These are phyloP conservation scores for Malus orientalis DNA, from an alignment of 306 rosid species.

Conservation along the genomic window DNA sequence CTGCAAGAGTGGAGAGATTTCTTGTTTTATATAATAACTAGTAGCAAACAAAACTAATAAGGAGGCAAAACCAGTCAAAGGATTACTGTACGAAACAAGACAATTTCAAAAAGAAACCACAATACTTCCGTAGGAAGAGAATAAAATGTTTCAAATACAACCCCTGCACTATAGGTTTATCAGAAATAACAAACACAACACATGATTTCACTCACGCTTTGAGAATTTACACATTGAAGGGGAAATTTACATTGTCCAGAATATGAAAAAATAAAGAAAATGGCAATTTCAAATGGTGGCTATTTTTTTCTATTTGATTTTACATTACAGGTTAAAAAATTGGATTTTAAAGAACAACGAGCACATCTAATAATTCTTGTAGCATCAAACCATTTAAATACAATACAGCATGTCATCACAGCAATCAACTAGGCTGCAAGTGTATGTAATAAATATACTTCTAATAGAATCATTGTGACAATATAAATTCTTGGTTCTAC, in stretches of 20 bases:
- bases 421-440: background rate
- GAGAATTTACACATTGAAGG: background rate
- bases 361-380: background rate
- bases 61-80: background rate
- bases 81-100: background rate
- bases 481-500: background rate
- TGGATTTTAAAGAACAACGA: background rate
- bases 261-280: background rate
- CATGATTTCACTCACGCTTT: background rate
- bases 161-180: background rate
- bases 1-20: conserved; percentile 31
- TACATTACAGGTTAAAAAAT: background rate
- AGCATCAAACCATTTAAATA: background rate
- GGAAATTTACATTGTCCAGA: background rate
- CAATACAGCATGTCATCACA: background rate
- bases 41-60: background rate
- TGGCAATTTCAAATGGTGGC: background rate
- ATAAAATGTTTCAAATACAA: background rate
- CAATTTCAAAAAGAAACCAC: background rate
- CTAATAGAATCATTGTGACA: background rate
- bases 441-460: background rate
- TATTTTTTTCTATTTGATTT: background rate
- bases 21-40: conserved; percentile 1
- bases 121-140: background rate
- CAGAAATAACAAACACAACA: background rate